These are phyloP conservation scores for Scedosporium minutisporum DNA, from an alignment of 2,329 filamentous ascomycete genomes.

Conservation along the genomic window DNA sequence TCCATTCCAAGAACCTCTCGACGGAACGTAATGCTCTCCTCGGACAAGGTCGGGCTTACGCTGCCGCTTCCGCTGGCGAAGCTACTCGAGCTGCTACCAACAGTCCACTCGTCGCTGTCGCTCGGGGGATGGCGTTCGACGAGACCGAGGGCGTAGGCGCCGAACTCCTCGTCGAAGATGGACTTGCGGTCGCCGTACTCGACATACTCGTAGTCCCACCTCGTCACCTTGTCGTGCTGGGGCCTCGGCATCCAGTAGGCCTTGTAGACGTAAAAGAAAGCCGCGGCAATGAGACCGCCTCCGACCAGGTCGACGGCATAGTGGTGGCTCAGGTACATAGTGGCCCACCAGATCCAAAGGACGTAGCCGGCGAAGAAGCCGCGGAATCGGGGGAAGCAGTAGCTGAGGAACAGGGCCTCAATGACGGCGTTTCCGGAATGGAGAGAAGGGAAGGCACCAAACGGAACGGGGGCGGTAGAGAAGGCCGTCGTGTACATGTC, in stretches of 20 bases:
- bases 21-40: constrained; percentile 25
- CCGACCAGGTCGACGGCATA: constrained; percentile 90
- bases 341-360: constrained; percentile 95
- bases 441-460: constrained; percentile 88
- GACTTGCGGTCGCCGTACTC: constrained; percentile 61
- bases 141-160: constrained; percentile 35
- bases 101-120: constrained; percentile 81
- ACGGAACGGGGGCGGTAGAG: constrained; percentile 80
- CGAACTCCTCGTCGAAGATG: constrained; percentile 35
- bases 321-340: constrained; percentile 96
- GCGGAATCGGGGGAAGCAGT: constrained; percentile 77
- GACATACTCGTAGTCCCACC: constrained; percentile 94
- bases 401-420: constrained; percentile 85
- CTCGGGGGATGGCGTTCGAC: constrained; percentile 31
- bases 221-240: constrained; percentile 74
- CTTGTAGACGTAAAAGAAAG: constrained; percentile 75
- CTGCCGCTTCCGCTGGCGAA: constrained; percentile 38
- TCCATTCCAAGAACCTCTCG: constrained; percentile 17
- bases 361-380: constrained; percentile 75
- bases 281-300: constrained; percentile 67
- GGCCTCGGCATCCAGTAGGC: constrained; percentile 71
- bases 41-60: constrained; percentile 39
- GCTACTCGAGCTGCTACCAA: constrained; percentile 72
- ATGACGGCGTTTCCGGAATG: constrained; percentile 85
- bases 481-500: constrained; percentile 92